These are phyloP conservation scores for Mentha longifolia DNA, from an alignment of 257 asterid genomes.

Conservation along the genomic window DNA sequence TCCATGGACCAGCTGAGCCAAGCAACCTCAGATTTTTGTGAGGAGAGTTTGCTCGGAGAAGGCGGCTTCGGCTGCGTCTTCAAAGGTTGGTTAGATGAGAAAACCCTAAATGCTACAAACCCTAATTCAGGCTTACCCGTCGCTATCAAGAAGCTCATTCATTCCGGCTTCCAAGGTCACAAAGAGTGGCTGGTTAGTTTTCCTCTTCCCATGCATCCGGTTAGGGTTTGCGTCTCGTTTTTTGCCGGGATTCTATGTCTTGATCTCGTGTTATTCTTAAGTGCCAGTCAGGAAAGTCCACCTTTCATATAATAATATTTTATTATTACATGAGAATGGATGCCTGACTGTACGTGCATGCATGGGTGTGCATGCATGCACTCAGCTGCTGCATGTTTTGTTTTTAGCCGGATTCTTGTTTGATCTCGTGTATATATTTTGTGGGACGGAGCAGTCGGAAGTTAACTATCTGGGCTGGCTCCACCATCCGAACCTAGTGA, in stretches of 20 bases:
- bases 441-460: slow-evolving; percentile 42
- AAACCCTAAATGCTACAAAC: slow-evolving; percentile 41
- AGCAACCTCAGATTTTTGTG: slow-evolving; percentile 44
- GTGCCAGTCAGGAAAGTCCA: neutral
- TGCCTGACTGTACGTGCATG: no score
- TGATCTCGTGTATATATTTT: neutral
- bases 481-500: slow-evolving; percentile 53
- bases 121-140: slow-evolving; percentile 44
- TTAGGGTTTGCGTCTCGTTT: neutral
- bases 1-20: slow-evolving; percentile 34
- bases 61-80: slow-evolving; percentile 63
- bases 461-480: slow-evolving; percentile 60
- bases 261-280: neutral
- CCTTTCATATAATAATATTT: neutral
- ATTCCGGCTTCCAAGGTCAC: slow-evolving; percentile 54
- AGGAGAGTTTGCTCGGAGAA: slow-evolving; percentile 52
- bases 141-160: slow-evolving; percentile 56
- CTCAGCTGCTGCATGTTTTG: no score
- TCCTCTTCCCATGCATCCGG: neutral
- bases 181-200: slow-evolving; percentile 60
- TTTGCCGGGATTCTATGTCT: neutral
- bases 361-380: no score
- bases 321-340: no score
- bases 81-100: slow-evolving; percentile 55
- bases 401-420: slow-evolving; percentile 4